Base-by-base conservation (phyloP, 1,139 yeast species). In the Meyerozyma sp. region DNA sequence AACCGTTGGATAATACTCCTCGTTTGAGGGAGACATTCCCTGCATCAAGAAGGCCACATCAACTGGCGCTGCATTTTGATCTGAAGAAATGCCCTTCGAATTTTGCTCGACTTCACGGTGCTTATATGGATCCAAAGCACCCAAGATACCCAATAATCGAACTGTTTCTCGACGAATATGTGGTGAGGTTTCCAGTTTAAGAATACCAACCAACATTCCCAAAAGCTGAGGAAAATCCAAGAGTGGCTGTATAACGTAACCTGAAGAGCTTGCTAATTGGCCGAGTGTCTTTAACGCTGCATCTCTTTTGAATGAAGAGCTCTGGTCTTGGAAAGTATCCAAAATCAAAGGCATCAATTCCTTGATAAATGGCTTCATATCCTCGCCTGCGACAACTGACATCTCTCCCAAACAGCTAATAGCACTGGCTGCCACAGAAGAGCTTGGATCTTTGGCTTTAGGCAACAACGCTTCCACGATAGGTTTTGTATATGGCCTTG, bases 61-160 rank as follows among this genome's bases (percentile, higher is more conserved):
- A 8, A 90, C 81, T 0, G 97, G 87, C 2, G 96, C 93, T 0
- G 91, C 87, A 57, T 84, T 87, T 52, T 87, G 93, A 50, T 86
- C 95, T 1, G 82, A 84, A 0, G 87, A 79, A 21, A 69, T 67
- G 42, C 59, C 75, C 44, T 82, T 81, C 3, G 84, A 80, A 13
- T 75, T 77, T 47, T 88, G 83, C 57, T 91, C 98, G 8, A 91
- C 90, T 56, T 89, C 96, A 44, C 96, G 81, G 55, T 90, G 94
- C 57, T 88, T 90, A 60, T 91, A 93, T 1, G 99, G 99, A 63
- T 94, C 98, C 42, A 94, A 70, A 0, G 98, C 98, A 47, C 99
- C 99, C 38, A 94, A 68, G 34, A 91, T 90, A 57, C 99, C 99
- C 49, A 93, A 69, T 20, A 93, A 66, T 51, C 93, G 75, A 0